phyloP scores from a whole-genome alignment of 2,329 filamentous ascomycete genomes.

The Fusarium nygamai region DNA sequence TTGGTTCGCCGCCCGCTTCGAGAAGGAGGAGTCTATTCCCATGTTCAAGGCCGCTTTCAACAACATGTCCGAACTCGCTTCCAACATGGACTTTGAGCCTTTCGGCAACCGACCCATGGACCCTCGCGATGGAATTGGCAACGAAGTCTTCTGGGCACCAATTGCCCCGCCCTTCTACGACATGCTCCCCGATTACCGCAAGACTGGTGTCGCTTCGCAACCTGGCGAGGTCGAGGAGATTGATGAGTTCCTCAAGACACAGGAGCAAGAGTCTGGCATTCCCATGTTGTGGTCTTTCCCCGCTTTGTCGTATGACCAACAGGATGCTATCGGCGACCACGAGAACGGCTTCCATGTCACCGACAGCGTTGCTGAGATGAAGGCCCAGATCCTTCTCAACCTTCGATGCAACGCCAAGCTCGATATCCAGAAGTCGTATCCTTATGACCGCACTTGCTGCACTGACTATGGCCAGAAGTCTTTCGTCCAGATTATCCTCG shows the following conservation, averaged over 20 bases:
- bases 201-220: constrained; percentile 20
- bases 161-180: constrained; percentile 38
- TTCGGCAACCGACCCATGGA: constrained; percentile 38
- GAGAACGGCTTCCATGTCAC: constrained; percentile 45
- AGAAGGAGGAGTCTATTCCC: constrained; percentile 26
- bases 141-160: constrained; percentile 44
- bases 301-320: constrained; percentile 18
- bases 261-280: constrained; percentile 27
- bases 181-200: constrained; percentile 29
- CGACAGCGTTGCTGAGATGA: constrained; percentile 43
- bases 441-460: constrained; percentile 63
- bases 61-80: constrained; percentile 34
- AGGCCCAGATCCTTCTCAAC: constrained; percentile 59
- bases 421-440: constrained; percentile 48
- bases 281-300: constrained; percentile 36
- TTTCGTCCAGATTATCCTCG: constrained; percentile 36
- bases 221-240: constrained; percentile 25
- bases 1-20: constrained; percentile 40
- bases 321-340: constrained; percentile 29
- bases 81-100: constrained; percentile 23
- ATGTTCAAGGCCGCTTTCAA: constrained; percentile 23
- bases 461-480: constrained; percentile 53
- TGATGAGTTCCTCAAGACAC: constrained; percentile 29
- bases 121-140: constrained; percentile 41
- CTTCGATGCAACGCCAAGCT: constrained; percentile 61